Evolutionary conservation across 176 grass and related monocot genomes (phyloP), one percentile per base, ranked within the genome.

Genomic region (Eragrostis nindensis): DNA sequence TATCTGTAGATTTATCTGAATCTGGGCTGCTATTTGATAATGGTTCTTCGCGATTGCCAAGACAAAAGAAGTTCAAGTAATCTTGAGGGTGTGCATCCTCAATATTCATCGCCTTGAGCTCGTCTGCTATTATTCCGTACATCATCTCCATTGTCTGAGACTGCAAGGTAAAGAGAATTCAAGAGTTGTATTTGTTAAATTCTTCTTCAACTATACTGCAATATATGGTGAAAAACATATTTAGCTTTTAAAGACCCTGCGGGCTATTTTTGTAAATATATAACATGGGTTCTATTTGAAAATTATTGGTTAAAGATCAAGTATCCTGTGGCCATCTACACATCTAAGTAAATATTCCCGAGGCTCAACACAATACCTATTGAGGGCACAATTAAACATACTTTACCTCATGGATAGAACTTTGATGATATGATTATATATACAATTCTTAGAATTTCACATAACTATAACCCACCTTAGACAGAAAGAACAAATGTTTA

Each of bases 11-110:
- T 66, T 92, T 88, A 19, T 94, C 85, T 70, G 73, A 79, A 9
- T 81, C 84, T 2, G 55, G 68, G 24, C 82, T 87, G 14, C 42
- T 36, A 57, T 91, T 72, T n/a, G 82, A 76, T 1, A 79, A 43
- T 60, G 72, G 24, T 84, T 87, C 79, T 91, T 98, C 95, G 70
- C 92, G 78, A 49, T 92, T 95, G 45, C 95, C 95, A 29, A 98
- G 90, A 75, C 92, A 98, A 85, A 86, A 98, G 71, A 98, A 98
- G 87, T 98, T 99, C 69, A 99, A 86, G 81, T 99, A 99, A 80
- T 98, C 88, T 74, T 94, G 81, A 59, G 87, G 92, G 73, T 90
- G 68, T 52, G 60, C 76, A 88, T 92, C 67, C 69, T 86, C 60
- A 80, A 82, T 78, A 74, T 93, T 91, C 84, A 86, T 88, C 52